Conservation (phyloP, 805 yeast species). For the Saturnispora kantuleensis region DNA sequence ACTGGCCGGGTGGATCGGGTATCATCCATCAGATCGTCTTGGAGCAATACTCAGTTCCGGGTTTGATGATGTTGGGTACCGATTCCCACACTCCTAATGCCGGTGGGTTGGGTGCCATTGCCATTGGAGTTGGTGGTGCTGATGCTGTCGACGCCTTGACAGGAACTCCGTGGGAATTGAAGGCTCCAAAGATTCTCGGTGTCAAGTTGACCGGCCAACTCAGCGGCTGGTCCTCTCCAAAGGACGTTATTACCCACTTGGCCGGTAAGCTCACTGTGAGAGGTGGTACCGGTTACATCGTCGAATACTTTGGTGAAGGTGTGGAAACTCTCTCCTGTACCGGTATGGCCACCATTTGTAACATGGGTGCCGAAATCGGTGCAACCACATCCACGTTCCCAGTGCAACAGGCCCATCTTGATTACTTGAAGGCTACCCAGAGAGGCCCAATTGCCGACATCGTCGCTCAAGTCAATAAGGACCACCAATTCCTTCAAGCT, state of each 20-base stretch:
- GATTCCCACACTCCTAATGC: slow-evolving; percentile 98
- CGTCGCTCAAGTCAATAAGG: slow-evolving; percentile 55
- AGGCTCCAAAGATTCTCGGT: slow-evolving; percentile 94
- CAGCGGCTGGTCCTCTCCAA: slow-evolving; percentile 96
- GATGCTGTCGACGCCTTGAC: slow-evolving; percentile 98
- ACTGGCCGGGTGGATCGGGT: slow-evolving; percentile 99
- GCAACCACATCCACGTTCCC: slow-evolving; percentile 98
- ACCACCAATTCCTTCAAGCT: slow-evolving; percentile 63
- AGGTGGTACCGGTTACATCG: slow-evolving; percentile 97
- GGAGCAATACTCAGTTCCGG: slow-evolving; percentile 96
- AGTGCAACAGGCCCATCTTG: slow-evolving; percentile 80
- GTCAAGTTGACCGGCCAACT: slow-evolving; percentile 87
- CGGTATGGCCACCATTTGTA: slow-evolving; percentile 99
- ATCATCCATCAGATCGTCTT: slow-evolving; percentile 93
- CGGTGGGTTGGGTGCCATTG: slow-evolving; percentile 96
- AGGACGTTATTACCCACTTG: slow-evolving; percentile 85
- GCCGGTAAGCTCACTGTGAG: slow-evolving; percentile 93
- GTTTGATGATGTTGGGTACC: slow-evolving; percentile 92
- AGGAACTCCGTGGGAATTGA: slow-evolving; percentile 91
- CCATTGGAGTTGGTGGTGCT: slow-evolving; percentile 99
- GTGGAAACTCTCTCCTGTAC: slow-evolving; percentile 87
- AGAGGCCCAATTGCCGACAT: slow-evolving; percentile 78
- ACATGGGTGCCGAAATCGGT: slow-evolving; percentile 99
- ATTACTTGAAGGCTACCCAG: slow-evolving; percentile 77
- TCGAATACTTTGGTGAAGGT: slow-evolving; percentile 95